Conservation (phyloP, 2,329 filamentous ascomycete genomes). For the Cladophialophora immunda region DNA sequence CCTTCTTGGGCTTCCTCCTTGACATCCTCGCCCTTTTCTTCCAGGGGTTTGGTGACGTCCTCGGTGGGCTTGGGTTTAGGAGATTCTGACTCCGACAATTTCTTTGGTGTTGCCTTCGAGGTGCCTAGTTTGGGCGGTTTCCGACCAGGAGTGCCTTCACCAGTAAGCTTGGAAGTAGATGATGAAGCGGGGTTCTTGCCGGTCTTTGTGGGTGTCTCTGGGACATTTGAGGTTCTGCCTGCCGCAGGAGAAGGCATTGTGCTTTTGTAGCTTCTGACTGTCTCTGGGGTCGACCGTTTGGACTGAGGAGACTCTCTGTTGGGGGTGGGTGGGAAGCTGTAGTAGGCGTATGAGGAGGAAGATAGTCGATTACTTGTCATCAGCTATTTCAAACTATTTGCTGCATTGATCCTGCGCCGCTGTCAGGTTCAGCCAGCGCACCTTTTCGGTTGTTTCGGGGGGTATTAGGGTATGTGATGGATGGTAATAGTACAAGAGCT, state of each 20-base stretch:
- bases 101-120: constrained; percentile 39
- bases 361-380: constrained; percentile 40
- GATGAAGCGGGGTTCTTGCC: constrained; percentile 42
- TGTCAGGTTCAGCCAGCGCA: constrained; percentile 19
- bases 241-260: constrained; percentile 42
- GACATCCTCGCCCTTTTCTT: constrained; percentile 36
- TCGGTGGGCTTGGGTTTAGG: constrained; percentile 34
- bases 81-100: constrained; percentile 28
- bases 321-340: constrained; percentile 40
- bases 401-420: constrained; percentile 22
- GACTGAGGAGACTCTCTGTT: constrained; percentile 33
- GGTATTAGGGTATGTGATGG: background rate
- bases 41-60: constrained; percentile 26
- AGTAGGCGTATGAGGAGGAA: constrained; percentile 42
- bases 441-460: background rate
- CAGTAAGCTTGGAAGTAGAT: constrained; percentile 40
- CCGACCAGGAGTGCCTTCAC: constrained; percentile 35
- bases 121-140: constrained; percentile 41
- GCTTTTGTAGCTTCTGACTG: constrained; percentile 37
- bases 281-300: constrained; percentile 34
- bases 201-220: constrained; percentile 43
- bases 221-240: constrained; percentile 36
- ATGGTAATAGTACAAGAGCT: constrained; percentile 2
- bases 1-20: constrained; percentile 30
- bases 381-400: constrained; percentile 32